phyloP scores from a whole-genome alignment of 768 basidiomycete genomes.

The Albatrellus ellisii region DNA sequence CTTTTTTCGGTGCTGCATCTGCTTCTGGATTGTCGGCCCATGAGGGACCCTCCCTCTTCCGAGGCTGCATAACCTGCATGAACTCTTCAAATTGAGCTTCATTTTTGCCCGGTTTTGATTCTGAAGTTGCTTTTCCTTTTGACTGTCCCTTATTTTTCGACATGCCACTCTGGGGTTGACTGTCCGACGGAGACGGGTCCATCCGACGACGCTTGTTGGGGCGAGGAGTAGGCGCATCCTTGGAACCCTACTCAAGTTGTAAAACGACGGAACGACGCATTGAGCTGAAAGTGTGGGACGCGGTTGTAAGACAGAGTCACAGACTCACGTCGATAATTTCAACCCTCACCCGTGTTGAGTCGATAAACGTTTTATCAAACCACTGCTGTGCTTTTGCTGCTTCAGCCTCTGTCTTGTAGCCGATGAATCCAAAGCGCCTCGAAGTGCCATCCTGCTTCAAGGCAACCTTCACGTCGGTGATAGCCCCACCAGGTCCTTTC shows the following conservation, averaged over 20 bases:
- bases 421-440: conserved; percentile 85
- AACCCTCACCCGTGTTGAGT: conserved; percentile 64
- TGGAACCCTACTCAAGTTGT: conserved; percentile 37
- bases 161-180: conserved; percentile 13
- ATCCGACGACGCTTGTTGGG: conserved; percentile 59
- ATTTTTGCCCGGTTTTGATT: conserved; percentile 15
- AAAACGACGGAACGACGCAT: not conserved
- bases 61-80: conserved; percentile 62
- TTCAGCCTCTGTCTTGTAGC: conserved; percentile 72
- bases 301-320: conserved; percentile 1
- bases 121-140: conserved; percentile 2
- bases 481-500: conserved; percentile 44
- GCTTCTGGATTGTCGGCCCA: conserved; percentile 43
- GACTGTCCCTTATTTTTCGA: conserved; percentile 6
- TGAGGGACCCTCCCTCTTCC: conserved; percentile 39
- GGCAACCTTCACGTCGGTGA: conserved; percentile 83
- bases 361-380: conserved; percentile 79
- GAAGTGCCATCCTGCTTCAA: conserved; percentile 66
- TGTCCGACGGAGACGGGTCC: conserved; percentile 19
- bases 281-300: not conserved
- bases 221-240: conserved; percentile 51
- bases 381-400: conserved; percentile 65
- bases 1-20: conserved; percentile 2
- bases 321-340: conserved; percentile 60
- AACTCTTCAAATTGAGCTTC: conserved; percentile 45